Evolutionary conservation across 2,329 filamentous ascomycete genomes (phyloP), one percentile per base, ranked within the genome.

Genomic region (Monilinia polystroma): DNA sequence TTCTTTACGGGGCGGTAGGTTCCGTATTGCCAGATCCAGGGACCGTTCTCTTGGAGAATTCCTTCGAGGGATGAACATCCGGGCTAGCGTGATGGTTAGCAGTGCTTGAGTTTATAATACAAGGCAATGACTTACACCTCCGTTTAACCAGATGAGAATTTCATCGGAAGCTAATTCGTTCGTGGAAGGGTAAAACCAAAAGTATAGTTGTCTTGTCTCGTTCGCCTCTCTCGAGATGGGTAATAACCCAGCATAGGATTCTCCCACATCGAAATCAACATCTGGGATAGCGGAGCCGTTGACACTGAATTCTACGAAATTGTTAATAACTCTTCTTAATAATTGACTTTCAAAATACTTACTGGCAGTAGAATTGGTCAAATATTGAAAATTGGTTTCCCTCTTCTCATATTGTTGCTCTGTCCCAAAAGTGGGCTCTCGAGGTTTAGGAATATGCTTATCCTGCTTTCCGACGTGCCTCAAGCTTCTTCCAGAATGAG

Each of bases 1-100:
- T 76, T 76, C 29, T 57, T 60, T 2, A 74, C 72, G 16, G 74
- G 73, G n/a, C 66, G 81, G 66, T 82, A 84, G 0, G 89, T 93
- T 45, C 91, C 91, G 16, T 85, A 82, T 74, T 89, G 85, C 88
- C 89, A 91, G 6, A 84, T 67, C 73, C 92, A 89, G 0, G 90
- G 89, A 0, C 91, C 90, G 72, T 92, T 93, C 72, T 94, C 91
- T 62, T 91, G 89, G 12, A 94, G 76, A 1, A 93, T 80, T 10
- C 89, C 90, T 70, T 87, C 83, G 8, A 92, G 81, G 1, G 87
- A 90, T 43, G 81, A 82, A 72, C 83, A 86, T 32, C 83, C 84
- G 20, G 65, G 65, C 59, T 66, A 14, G 8, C 14, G 18, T 5
- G 29, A 16, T 29, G 12, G 4, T 66, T 45, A 60, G 55, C 45